phyloP scores from a whole-genome alignment of 2,329 filamentous ascomycete genomes.

The Fusarium poae region DNA sequence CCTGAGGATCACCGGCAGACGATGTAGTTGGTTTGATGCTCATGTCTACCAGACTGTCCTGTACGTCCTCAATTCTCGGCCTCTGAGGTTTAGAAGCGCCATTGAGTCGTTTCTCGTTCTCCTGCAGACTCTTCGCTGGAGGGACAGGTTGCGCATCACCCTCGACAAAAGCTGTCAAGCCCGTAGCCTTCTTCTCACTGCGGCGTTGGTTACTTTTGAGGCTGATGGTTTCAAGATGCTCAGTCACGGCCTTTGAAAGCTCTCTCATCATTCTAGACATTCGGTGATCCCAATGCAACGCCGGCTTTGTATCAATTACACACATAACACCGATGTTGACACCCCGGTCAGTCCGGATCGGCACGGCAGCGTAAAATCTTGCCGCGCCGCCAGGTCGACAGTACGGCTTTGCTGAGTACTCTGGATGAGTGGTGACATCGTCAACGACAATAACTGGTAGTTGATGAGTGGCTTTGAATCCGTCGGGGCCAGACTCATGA shows the following conservation, averaged over 20 bases:
- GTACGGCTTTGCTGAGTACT: conserved; percentile 48
- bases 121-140: background rate
- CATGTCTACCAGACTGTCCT: conserved; percentile 1
- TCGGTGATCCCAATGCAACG: conserved; percentile 43
- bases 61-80: conserved; percentile 18
- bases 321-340: conserved; percentile 60
- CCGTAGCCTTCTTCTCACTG: conserved; percentile 55
- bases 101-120: background rate
- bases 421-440: conserved; percentile 52
- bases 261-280: conserved; percentile 47
- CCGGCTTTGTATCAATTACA: conserved; percentile 42
- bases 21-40: background rate
- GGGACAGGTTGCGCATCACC: conserved; percentile 37
- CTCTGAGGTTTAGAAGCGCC: background rate
- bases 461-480: background rate
- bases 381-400: conserved; percentile 41
- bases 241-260: conserved; percentile 53
- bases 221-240: conserved; percentile 53
- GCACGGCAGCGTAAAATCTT: conserved; percentile 58
- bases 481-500: background rate
- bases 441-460: conserved; percentile 54
- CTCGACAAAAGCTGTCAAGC: conserved; percentile 55
- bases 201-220: conserved; percentile 48
- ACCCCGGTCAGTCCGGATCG: conserved; percentile 56
- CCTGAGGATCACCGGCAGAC: background rate